phyloP scores from a whole-genome alignment of 805 yeast species.

The Metschnikowia kunwiensis region DNA sequence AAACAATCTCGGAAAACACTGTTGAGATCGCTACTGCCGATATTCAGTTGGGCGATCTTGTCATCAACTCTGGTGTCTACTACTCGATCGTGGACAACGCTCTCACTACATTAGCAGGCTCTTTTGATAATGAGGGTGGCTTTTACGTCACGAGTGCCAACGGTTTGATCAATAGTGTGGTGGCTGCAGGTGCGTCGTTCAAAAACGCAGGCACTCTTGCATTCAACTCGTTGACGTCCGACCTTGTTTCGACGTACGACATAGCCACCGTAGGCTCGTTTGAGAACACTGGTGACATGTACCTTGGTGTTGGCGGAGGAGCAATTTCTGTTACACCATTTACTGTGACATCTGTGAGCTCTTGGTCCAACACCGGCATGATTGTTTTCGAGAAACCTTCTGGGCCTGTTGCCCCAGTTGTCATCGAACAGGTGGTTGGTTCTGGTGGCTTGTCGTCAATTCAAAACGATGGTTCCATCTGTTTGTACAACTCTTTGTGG shows the following conservation, averaged over 20 bases:
- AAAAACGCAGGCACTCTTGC: slow-evolving; percentile 19
- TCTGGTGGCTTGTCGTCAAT: too few species aligned
- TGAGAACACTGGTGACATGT: too few species aligned
- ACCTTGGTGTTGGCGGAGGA: slow-evolving; percentile 16
- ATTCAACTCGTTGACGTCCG: too few species aligned
- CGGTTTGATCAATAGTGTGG: slow-evolving; percentile 1
- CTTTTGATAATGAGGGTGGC: slow-evolving; percentile 5
- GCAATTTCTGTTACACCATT: slow-evolving; percentile 1
- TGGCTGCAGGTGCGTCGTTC: slow-evolving; percentile 1
- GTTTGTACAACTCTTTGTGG: too few species aligned
- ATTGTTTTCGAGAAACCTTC: too few species aligned
- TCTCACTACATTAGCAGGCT: slow-evolving; percentile 2
- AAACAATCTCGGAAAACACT: slow-evolving; percentile 6
- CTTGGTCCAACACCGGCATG: slow-evolving; percentile 2
- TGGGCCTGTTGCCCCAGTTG: not conserved
- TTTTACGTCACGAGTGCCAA: slow-evolving; percentile 8
- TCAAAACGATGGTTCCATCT: too few species aligned
- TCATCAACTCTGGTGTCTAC: slow-evolving; percentile 2
- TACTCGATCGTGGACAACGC: slow-evolving; percentile 7
- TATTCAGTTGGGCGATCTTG: slow-evolving; percentile 2
- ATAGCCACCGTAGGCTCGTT: too few species aligned
- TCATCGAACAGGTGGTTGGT: not conserved
- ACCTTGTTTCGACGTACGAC: too few species aligned
- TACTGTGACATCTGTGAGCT: not conserved
- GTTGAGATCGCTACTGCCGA: not conserved